phyloP scores from a whole-genome alignment of 192 early-diverging fungal genomes.

The Backusella mclennaniae region DNA sequence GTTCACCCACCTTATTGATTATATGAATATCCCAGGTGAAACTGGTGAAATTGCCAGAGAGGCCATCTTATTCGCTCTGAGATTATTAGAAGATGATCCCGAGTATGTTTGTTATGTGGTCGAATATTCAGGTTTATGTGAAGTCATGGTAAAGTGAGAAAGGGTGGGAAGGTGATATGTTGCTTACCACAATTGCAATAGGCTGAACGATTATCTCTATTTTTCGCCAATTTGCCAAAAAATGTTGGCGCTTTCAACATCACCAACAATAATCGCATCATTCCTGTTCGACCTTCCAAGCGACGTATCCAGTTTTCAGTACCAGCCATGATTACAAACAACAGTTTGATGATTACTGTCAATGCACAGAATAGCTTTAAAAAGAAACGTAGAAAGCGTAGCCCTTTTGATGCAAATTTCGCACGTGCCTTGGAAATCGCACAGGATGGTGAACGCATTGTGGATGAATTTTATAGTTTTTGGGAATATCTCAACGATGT shows the following conservation, averaged over 20 bases:
- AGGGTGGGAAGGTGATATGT: not conserved
- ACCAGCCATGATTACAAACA: conserved; percentile 34
- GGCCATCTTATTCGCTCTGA: conserved; percentile 38
- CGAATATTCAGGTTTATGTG: conserved; percentile 41
- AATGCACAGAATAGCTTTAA: conserved; percentile 33
- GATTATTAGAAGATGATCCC: conserved; percentile 35
- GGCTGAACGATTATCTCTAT: conserved; percentile 33
- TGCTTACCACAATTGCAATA: not conserved
- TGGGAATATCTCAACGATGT: conserved; percentile 41
- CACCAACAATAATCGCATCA: conserved; percentile 25
- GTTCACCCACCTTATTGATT: conserved; percentile 40
- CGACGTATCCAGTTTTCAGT: conserved; percentile 33
- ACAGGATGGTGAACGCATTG: conserved; percentile 17
- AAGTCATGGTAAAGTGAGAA: conserved; percentile 32
- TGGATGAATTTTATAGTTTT: conserved; percentile 40
- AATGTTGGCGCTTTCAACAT: conserved; percentile 35
- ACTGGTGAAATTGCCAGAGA: conserved; percentile 42
- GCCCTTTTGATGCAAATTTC: conserved; percentile 34
- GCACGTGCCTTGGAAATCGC: conserved; percentile 24
- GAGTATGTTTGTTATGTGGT: conserved; percentile 41
- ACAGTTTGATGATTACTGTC: conserved; percentile 32
- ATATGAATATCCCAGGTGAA: conserved; percentile 41
- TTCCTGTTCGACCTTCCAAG: conserved; percentile 26
- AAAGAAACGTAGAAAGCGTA: conserved; percentile 35
- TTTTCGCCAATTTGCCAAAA: conserved; percentile 35